phyloP scores from a whole-genome alignment of 2,329 filamentous ascomycete species.

The Fusarium robinianum region DNA sequence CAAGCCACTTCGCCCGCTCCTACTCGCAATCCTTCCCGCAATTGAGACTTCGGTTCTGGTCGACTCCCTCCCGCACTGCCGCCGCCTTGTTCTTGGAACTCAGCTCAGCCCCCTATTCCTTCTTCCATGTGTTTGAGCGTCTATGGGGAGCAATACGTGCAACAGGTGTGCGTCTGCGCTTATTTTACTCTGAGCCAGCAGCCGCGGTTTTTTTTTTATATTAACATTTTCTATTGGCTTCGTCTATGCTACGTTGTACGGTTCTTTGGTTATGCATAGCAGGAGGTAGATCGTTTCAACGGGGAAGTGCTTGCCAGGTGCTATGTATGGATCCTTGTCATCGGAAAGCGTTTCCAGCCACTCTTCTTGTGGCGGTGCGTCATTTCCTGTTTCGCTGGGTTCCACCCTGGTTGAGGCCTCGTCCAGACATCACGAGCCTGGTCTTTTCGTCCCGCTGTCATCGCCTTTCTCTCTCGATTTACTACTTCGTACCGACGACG shows the following conservation, averaged over 20 bases:
- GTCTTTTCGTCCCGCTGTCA: conserved; percentile 4
- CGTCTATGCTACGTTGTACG: no score
- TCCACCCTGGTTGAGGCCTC: conserved; percentile 19
- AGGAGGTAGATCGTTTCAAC: no score
- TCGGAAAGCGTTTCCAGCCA: conserved; percentile 18
- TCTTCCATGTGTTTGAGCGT: no score
- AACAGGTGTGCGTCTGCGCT: no score
- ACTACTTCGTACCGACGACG: no score
- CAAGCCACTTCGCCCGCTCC: conserved; percentile 30
- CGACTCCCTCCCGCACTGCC: conserved; percentile 23
- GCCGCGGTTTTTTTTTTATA: no score
- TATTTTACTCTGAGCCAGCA: no score
- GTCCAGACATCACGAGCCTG: conserved; percentile 6
- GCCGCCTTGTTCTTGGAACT: background rate
- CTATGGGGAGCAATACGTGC: no score
- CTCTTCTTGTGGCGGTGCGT: conserved; percentile 20
- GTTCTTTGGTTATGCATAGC: no score
- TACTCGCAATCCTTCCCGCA: conserved; percentile 14
- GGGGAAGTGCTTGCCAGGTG: no score
- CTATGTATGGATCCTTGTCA: background rate
- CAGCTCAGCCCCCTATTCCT: background rate
- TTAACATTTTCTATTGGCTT: no score
- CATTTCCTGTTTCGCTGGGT: conserved; percentile 25
- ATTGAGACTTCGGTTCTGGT: conserved; percentile 1
- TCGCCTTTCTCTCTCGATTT: no score